Evolutionary conservation across 495 filamentous ascomycete species (phyloP).

Genomic region (Neurospora sp.): DNA sequence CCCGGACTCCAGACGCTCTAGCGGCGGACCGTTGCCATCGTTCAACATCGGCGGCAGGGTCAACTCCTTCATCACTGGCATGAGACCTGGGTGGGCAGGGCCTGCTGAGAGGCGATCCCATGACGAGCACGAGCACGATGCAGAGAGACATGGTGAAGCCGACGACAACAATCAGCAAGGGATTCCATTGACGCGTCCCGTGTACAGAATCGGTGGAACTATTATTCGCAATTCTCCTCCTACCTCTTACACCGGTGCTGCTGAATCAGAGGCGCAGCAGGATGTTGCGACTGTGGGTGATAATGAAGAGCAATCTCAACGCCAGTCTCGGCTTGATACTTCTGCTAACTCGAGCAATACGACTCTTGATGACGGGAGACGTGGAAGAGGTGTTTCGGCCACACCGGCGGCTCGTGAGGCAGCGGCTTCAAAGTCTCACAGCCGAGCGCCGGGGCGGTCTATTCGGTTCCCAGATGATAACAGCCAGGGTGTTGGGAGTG

Average conservation of each 20-base stretch:
- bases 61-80: slow-evolving; percentile 20
- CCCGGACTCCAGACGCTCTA: not conserved
- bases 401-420: slow-evolving; percentile 1
- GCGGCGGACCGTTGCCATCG: slow-evolving; percentile 5
- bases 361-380: not conserved
- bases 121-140: not conserved
- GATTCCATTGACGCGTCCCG: slow-evolving; percentile 21
- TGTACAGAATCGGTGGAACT: slow-evolving; percentile 40
- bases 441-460: slow-evolving; percentile 13
- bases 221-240: slow-evolving; percentile 10
- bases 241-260: not conserved
- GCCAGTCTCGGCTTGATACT: not conserved
- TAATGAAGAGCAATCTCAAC: not conserved
- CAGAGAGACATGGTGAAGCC: not conserved
- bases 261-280: not conserved
- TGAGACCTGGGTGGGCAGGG: slow-evolving; percentile 4
- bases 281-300: not conserved
- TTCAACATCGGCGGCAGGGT: slow-evolving; percentile 17
- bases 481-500: not conserved
- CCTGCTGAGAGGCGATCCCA: not conserved
- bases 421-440: not conserved
- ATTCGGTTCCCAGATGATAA: slow-evolving; percentile 38
- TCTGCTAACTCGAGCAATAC: not conserved
- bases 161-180: not conserved
- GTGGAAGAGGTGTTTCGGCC: not conserved